Evolutionary conservation across 306 rosid species (phyloP).

Genomic region (Mimosa pudica): DNA sequence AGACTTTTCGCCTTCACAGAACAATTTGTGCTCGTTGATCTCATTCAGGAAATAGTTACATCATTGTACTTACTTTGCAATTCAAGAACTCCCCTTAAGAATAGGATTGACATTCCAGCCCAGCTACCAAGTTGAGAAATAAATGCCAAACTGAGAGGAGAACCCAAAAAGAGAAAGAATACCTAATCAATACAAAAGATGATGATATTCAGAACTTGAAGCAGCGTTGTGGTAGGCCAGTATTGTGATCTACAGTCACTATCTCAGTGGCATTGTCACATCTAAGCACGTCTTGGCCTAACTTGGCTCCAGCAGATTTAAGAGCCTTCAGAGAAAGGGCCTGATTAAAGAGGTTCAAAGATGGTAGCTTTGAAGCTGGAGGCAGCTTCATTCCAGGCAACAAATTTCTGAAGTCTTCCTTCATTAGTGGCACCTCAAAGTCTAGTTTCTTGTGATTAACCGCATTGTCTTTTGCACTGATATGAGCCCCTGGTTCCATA

Average conservation of each 20-base stretch:
- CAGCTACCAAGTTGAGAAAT: neutral
- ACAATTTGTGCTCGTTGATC: neutral
- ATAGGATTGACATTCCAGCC: neutral
- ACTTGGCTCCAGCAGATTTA: conserved; percentile 85
- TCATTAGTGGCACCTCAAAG: conserved; percentile 88
- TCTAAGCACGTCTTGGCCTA: conserved; percentile 82
- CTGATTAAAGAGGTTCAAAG: conserved; percentile 82
- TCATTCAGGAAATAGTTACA: neutral
- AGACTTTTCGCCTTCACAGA: conserved; percentile 30
- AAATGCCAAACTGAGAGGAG: neutral
- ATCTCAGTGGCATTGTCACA: conserved; percentile 78
- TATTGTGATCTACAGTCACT: conserved; percentile 67
- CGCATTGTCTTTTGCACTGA: conserved; percentile 81
- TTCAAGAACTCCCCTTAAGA: neutral
- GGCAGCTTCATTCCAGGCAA: conserved; percentile 80
- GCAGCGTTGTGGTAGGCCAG: conserved; percentile 78
- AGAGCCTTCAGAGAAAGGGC: conserved; percentile 85
- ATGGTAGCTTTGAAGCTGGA: conserved; percentile 75
- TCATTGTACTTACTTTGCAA: neutral
- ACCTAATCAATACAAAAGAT: neutral
- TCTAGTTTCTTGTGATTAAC: conserved; percentile 77
- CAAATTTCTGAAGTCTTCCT: conserved; percentile 60
- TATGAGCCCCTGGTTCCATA: conserved; percentile 99
- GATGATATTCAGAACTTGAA: conserved; percentile 57
- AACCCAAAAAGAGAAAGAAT: neutral